These are phyloP conservation scores for Lepidopterella palustris DNA, from an alignment of 495 filamentous ascomycete genomes.

Conservation along the genomic window DNA sequence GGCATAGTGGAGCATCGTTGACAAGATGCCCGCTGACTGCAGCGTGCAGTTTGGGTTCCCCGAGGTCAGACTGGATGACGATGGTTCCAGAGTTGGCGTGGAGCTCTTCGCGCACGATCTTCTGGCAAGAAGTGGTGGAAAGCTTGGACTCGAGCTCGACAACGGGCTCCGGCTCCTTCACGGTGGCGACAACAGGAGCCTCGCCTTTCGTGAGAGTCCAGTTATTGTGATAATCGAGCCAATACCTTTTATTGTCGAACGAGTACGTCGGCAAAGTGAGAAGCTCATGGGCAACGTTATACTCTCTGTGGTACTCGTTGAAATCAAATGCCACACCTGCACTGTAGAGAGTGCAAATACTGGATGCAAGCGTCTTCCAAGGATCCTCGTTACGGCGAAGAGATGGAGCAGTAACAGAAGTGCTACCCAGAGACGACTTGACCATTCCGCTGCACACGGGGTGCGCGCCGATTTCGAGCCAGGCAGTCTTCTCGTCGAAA, in stretches of 20 bases:
- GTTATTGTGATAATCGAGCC: slow-evolving; percentile 47
- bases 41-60: slow-evolving; percentile 35
- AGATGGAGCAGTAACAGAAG: slow-evolving; percentile 38
- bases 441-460: slow-evolving; percentile 41
- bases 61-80: slow-evolving; percentile 37
- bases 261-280: slow-evolving; percentile 43
- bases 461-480: slow-evolving; percentile 41
- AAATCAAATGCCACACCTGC: slow-evolving; percentile 43
- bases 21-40: slow-evolving; percentile 40
- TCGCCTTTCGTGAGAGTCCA: slow-evolving; percentile 47
- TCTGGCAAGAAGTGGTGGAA: slow-evolving; percentile 40
- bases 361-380: slow-evolving; percentile 43
- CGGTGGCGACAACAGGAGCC: slow-evolving; percentile 27
- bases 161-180: slow-evolving; percentile 22
- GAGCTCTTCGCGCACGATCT: slow-evolving; percentile 37
- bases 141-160: slow-evolving; percentile 32
- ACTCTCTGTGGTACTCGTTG: slow-evolving; percentile 45
- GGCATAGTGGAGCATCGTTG: slow-evolving; percentile 40
- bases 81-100: slow-evolving; percentile 36
- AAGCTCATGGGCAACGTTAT: slow-evolving; percentile 39
- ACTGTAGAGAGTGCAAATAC: slow-evolving; percentile 36
- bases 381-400: slow-evolving; percentile 42
- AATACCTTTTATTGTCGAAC: slow-evolving; percentile 48
- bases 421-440: slow-evolving; percentile 36
- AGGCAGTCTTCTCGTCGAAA: slow-evolving; percentile 42